Base-by-base conservation (phyloP, 345 rosid genomes). In the Aquilaria sinensis region DNA sequence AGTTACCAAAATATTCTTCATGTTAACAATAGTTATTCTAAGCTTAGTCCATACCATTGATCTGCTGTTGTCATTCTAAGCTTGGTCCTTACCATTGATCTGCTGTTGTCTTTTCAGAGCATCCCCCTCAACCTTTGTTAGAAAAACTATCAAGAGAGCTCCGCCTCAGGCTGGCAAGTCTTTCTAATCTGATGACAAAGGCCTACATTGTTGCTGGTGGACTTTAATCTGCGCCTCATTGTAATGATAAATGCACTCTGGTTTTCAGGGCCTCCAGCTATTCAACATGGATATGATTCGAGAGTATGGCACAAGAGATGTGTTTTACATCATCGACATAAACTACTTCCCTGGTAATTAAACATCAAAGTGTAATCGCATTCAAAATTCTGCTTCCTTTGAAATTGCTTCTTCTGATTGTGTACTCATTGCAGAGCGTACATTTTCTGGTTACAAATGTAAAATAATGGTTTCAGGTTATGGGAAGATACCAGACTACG, bases 211-310 rank as follows among this genome's bases (percentile, higher is more conserved):
- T n/a, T 16, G 23, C 23, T 16, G 23, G 23, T 16, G 23, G 23
- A 16, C 23, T 16, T 16, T 29, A 31, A 53, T 41, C 14, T 15
- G 16, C 1, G 8, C 8, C 5, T 37, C 8, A 4, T 8, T 8
- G 4, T 37, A 8, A 16, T 37, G 43, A 4, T 37, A 37, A 51
- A 29, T 64, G 51, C 53, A 29, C 29, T 47, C 2, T 61, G 7
- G 29, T 60, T 65, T 70, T 8, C 53, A 92, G 98, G 98, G 93
- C 60, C 88, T 92, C 30, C 78, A 37, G 31, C 67, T 89, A 81
- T 89, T 92, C 79, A 92, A 89, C 80, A 81, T 92, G 66, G 96
- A 92, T 61, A 83, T 92, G 85, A 89, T 92, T 50, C 81, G 96
- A 41, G 91, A 87, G 71, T 80, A 87, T 68, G 96, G 87, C 70